These are phyloP conservation scores for Pelargonium exstipulatum DNA, from an alignment of 441 rosid genomes.

Conservation along the genomic window DNA sequence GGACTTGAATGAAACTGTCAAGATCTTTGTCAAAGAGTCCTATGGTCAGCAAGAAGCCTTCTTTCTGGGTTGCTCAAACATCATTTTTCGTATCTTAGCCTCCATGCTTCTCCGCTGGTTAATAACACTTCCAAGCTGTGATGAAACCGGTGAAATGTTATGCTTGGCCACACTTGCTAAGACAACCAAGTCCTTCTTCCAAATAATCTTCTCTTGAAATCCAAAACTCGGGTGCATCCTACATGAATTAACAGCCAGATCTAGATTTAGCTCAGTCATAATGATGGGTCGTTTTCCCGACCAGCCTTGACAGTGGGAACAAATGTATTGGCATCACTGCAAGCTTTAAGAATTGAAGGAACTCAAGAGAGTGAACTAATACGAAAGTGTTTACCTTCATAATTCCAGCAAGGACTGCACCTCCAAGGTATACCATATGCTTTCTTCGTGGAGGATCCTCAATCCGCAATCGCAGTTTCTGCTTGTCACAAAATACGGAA, in stretches of 20 bases:
- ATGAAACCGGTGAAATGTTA: conserved; percentile 19
- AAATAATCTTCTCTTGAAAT: conserved; percentile 80
- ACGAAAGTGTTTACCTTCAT: conserved; percentile 58
- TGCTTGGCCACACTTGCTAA: conserved; percentile 66
- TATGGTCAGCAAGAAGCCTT: too few relatives aligned
- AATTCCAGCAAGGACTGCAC: conserved; percentile 95
- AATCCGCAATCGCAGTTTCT: conserved; percentile 74
- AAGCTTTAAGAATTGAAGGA: not conserved
- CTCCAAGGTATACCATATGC: conserved; percentile 98
- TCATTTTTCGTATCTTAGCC: not conserved
- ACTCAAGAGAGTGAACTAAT: conserved; percentile 2
- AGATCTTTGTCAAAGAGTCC: not conserved
- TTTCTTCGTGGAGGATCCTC: conserved; percentile 97
- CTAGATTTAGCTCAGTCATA: not conserved
- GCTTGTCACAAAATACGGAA: conserved; percentile 22
- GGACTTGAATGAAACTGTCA: not conserved
- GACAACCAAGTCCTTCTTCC: conserved; percentile 78
- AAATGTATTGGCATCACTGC: not conserved
- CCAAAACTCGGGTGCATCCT: conserved; percentile 99
- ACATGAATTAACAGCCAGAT: conserved; percentile 21
- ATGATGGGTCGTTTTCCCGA: not conserved
- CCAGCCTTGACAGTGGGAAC: not conserved
- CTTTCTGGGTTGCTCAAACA: too few relatives aligned
- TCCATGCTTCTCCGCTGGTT: not conserved
- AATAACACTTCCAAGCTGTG: not conserved